Evolutionary conservation across 108 stramenopile species (phyloP).

Genomic region (Asterionellopsis glacialis): DNA sequence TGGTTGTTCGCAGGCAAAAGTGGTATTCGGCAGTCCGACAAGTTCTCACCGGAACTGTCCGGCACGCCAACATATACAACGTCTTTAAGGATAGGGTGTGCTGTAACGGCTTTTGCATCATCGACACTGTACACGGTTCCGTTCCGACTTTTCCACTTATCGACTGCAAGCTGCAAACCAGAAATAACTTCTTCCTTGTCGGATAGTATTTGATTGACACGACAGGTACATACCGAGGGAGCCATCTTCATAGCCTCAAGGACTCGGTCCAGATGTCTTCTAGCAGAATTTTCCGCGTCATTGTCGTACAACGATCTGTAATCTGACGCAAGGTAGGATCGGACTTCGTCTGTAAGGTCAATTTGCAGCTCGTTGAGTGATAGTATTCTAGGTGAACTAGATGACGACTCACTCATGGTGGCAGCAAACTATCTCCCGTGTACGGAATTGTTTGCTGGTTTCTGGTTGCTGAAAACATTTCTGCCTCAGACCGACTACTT

Average conservation of each 20-base stretch:
- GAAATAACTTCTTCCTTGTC: conserved; percentile 34
- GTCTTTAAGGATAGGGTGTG: conserved; percentile 15
- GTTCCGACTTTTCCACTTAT: not conserved
- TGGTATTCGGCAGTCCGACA: not conserved
- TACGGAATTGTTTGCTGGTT: too few relatives aligned
- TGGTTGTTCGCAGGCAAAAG: not conserved
- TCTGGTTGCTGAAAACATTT: too few relatives aligned
- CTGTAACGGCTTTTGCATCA: not conserved
- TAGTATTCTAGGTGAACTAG: not conserved
- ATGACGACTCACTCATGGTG: too few relatives aligned
- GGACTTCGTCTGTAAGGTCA: conserved; percentile 13
- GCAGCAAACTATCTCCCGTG: too few relatives aligned
- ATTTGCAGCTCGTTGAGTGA: conserved; percentile 21
- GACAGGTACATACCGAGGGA: conserved; percentile 40
- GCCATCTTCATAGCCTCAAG: conserved; percentile 47
- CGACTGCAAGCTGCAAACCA: conserved; percentile 13
- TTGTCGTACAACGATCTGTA: conserved; percentile 4
- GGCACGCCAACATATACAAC: conserved; percentile 16
- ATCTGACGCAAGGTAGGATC: conserved; percentile 8
- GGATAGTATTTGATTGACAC: conserved; percentile 39
- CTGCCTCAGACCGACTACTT: too few relatives aligned
- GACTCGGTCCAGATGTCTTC: conserved; percentile 24
- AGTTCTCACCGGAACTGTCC: not conserved
- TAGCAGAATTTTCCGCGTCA: conserved; percentile 2
- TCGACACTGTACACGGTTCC: not conserved